Conservation (phyloP, 2,329 filamentous ascomycete species). For the Zopfia rhizophila region DNA sequence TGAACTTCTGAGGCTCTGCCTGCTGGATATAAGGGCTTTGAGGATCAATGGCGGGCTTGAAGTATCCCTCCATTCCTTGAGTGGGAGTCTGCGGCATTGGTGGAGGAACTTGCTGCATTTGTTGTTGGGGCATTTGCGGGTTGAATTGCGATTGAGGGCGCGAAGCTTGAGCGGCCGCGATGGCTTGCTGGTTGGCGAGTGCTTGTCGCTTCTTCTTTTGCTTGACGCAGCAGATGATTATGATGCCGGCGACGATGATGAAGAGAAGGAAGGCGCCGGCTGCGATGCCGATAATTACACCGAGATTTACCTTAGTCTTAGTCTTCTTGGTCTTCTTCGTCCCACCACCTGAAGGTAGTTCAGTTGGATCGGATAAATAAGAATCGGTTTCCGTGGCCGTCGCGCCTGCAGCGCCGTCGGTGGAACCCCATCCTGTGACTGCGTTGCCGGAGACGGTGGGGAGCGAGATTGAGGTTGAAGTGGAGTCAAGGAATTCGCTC, state of each 20-base stretch:
- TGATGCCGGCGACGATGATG: slow-evolving; percentile 24
- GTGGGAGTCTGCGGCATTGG: slow-evolving; percentile 3
- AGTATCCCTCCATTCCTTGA: slow-evolving; percentile 11
- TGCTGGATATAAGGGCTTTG: slow-evolving; percentile 13
- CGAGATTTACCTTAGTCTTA: slow-evolving; percentile 29
- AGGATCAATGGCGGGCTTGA: slow-evolving; percentile 5
- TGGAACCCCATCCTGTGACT: slow-evolving; percentile 20
- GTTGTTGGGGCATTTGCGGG: slow-evolving; percentile 18
- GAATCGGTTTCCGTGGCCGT: background rate
- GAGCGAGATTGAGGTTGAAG: slow-evolving; percentile 30
- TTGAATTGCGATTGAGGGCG: slow-evolving; percentile 26
- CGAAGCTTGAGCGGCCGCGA: slow-evolving; percentile 27
- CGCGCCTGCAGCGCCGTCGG: slow-evolving; percentile 1
- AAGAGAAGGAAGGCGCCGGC: slow-evolving; percentile 29
- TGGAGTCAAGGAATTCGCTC: slow-evolving; percentile 16
- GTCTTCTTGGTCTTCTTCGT: slow-evolving; percentile 22
- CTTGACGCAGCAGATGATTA: slow-evolving; percentile 32
- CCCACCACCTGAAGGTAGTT: slow-evolving; percentile 1
- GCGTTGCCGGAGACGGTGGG: slow-evolving; percentile 26
- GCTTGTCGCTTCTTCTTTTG: slow-evolving; percentile 32
- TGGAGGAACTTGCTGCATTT: slow-evolving; percentile 2
- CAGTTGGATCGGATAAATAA: slow-evolving; percentile 1
- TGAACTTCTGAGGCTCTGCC: slow-evolving; percentile 29
- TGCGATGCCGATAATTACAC: slow-evolving; percentile 33
- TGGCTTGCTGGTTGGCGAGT: slow-evolving; percentile 24